Percentiles rank a stretch among this genome's conserved stretches.
Evolutionary conservation across 305 asterid species (phyloP).

Genomic region (Fraxinus paxiana): DNA sequence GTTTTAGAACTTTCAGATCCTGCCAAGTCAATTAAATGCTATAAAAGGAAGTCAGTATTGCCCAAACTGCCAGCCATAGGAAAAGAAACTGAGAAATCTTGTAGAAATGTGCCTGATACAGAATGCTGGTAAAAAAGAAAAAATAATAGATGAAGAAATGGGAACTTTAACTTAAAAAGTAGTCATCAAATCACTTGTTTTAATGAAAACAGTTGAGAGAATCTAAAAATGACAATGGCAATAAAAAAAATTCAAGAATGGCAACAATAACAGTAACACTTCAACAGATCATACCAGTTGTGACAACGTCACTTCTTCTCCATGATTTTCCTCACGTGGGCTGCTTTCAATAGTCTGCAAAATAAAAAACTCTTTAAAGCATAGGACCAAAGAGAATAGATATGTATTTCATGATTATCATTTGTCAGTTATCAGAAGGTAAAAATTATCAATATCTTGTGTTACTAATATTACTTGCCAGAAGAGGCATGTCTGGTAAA

Average conservation of each 20-base stretch:
- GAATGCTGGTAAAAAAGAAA: neutral
- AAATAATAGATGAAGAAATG: conserved; percentile 9
- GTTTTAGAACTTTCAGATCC: conserved; percentile 90
- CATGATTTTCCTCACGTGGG: conserved; percentile 48
- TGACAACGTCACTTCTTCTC: conserved; percentile 65
- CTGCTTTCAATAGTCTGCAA: conserved; percentile 76
- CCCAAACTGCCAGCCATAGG: conserved; percentile 11
- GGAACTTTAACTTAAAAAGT: conserved; percentile 5
- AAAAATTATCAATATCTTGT: conserved; percentile 1
- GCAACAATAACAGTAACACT: conserved; percentile 8
- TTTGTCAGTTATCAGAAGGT: neutral
- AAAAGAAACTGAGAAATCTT: conserved; percentile 13
- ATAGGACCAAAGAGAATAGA: conserved; percentile 13
- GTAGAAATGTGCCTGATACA: conserved; percentile 1
- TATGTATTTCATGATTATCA: neutral
- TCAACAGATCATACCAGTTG: conserved; percentile 54
- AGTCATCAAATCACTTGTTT: conserved; percentile 6
- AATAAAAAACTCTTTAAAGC: conserved; percentile 7
- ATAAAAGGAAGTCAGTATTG: conserved; percentile 35
- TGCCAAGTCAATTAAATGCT: conserved; percentile 91
- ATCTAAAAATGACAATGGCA: neutral
- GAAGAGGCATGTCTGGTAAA: conserved; percentile 9
- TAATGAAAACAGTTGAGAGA: neutral
- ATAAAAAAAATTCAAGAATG: neutral
- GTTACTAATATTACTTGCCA: neutral